These are phyloP conservation scores for Apiospora malaysiana DNA, from an alignment of 2,329 filamentous ascomycete species.

Conservation along the genomic window DNA sequence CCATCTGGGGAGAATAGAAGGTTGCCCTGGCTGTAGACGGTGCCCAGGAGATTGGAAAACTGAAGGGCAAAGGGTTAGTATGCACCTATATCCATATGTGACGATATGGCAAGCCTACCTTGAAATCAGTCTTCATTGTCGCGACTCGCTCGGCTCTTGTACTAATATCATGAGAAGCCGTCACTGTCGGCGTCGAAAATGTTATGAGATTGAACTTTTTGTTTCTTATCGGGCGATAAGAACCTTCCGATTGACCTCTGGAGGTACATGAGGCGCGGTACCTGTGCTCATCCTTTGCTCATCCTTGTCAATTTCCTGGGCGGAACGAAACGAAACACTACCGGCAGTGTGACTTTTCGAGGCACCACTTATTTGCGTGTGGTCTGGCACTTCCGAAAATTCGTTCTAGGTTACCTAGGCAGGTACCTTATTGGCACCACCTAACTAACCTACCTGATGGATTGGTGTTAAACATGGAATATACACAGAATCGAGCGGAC, in stretches of 20 bases:
- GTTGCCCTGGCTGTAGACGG: slow-evolving; percentile 98
- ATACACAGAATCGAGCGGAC: no score
- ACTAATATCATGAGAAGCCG: slow-evolving; percentile 8
- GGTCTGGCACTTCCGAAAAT: slow-evolving; percentile 13
- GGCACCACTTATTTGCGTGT: background rate
- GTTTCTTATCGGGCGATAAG: slow-evolving; percentile 19
- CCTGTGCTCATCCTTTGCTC: background rate
- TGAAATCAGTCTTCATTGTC: slow-evolving; percentile 99
- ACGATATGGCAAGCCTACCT: slow-evolving; percentile 60
- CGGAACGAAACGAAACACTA: slow-evolving; percentile 13
- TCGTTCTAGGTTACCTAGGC: no score
- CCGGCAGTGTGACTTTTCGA: slow-evolving; percentile 1
- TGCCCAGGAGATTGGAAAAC: slow-evolving; percentile 98
- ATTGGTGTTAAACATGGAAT: no score
- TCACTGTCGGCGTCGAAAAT: slow-evolving; percentile 6
- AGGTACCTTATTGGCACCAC: background rate
- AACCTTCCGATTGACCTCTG: no score
- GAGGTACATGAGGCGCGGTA: background rate
- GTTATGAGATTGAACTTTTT: slow-evolving; percentile 16
- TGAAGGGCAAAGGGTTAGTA: slow-evolving; percentile 45
- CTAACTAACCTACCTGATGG: background rate
- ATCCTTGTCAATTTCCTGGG: background rate
- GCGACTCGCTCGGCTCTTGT: slow-evolving; percentile 25
- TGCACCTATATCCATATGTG: background rate
- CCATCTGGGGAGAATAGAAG: slow-evolving; percentile 96